Percentiles rank a stretch among this genome's conserved stretches.
These are phyloP conservation scores for Solanum chaucha DNA, from an alignment of 257 asterid genomes.

Conservation along the genomic window DNA sequence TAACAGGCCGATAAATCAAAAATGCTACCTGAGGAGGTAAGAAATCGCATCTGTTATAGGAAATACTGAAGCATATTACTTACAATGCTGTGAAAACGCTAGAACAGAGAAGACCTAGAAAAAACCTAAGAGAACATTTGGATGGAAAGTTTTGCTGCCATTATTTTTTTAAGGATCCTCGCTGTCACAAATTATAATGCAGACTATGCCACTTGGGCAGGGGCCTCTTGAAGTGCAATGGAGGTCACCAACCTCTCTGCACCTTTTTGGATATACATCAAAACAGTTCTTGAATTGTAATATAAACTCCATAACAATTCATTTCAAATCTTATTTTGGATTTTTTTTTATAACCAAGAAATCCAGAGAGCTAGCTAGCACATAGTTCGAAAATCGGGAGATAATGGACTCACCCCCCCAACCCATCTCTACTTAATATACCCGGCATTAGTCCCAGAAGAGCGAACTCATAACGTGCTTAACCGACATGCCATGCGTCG, in stretches of 20 bases:
- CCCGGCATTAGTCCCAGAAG: too few relatives aligned
- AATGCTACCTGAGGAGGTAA: slow-evolving; percentile 73
- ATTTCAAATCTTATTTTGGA: background rate
- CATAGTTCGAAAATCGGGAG: too few relatives aligned
- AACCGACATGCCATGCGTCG: too few relatives aligned
- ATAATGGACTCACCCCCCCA: too few relatives aligned
- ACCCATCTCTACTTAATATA: too few relatives aligned
- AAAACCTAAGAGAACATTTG: background rate
- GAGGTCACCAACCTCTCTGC: background rate
- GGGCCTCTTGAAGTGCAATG: background rate
- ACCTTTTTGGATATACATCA: background rate
- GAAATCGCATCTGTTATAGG: background rate
- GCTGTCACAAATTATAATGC: background rate
- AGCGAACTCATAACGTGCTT: too few relatives aligned
- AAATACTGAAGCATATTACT: background rate
- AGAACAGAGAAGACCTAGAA: background rate
- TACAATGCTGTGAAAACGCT: background rate
- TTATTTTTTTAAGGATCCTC: background rate
- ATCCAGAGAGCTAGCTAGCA: too few relatives aligned
- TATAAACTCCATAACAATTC: background rate
- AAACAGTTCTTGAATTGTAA: background rate
- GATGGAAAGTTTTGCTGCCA: background rate
- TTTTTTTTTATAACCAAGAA: too few relatives aligned
- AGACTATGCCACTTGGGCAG: background rate
- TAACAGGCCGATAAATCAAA: slow-evolving; percentile 88